These are phyloP conservation scores for Aspergillus niger DNA, from an alignment of 2,329 filamentous ascomycete genomes.

Conservation along the genomic window DNA sequence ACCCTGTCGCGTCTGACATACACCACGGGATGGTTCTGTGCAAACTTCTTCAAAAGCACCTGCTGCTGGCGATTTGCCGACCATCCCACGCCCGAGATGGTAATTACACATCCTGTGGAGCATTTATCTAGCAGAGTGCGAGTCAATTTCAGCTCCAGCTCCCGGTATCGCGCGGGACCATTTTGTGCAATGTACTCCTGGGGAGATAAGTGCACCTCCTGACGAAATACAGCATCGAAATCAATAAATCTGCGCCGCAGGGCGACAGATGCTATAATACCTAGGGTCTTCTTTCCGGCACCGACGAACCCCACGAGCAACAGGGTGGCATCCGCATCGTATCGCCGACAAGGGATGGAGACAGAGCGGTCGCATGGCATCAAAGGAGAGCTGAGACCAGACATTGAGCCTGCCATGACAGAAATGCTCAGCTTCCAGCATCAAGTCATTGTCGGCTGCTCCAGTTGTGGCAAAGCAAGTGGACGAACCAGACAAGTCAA, in stretches of 20 bases:
- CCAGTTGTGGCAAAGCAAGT: neutral
- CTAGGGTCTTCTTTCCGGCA: conserved; percentile 71
- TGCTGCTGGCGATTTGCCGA: conserved; percentile 54
- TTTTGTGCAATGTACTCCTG: conserved; percentile 60
- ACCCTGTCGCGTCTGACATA: conserved; percentile 58
- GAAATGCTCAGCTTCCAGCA: no score
- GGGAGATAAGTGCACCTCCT: conserved; percentile 56
- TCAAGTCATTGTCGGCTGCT: no score
- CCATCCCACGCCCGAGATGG: conserved; percentile 69
- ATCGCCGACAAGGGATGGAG: conserved; percentile 8
- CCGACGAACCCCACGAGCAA: conserved; percentile 71
- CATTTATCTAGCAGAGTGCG: conserved; percentile 54
- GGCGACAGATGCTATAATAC: conserved; percentile 69
- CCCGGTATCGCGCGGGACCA: conserved; percentile 61
- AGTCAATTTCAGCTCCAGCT: conserved; percentile 61
- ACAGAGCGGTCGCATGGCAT: neutral
- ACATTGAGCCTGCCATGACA: neutral
- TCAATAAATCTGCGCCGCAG: conserved; percentile 52
- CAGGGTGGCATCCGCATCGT: conserved; percentile 43
- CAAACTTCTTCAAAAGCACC: conserved; percentile 60
- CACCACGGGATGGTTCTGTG: conserved; percentile 64
- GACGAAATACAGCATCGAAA: conserved; percentile 58
- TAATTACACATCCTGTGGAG: conserved; percentile 59
- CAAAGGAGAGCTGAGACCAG: neutral
- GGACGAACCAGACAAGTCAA: neutral